Percentiles rank a stretch among this genome's conserved stretches.
These are phyloP conservation scores for Dacryopinax spathularia DNA, from an alignment of 768 basidiomycete species.

Conservation along the genomic window DNA sequence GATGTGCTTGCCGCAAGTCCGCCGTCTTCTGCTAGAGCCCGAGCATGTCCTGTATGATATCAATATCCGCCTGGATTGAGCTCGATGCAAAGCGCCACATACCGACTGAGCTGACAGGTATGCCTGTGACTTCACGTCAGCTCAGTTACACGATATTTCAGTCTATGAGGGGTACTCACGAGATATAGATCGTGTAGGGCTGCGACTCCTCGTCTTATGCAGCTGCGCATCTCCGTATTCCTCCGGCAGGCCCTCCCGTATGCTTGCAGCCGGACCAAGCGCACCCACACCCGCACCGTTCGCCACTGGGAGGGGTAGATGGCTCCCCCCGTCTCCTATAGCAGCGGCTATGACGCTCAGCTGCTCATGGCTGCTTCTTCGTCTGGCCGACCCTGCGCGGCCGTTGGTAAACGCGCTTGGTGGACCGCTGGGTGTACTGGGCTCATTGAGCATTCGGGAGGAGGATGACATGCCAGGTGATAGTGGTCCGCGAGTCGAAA, in stretches of 20 bases:
- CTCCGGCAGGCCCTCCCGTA: neutral
- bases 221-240: neutral
- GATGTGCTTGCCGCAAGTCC: constrained; percentile 1
- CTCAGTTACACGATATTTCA: neutral
- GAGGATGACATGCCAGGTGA: neutral
- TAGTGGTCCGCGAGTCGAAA: neutral
- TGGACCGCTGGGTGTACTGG: neutral
- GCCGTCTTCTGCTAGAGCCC: constrained; percentile 66
- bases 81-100: constrained; percentile 23
- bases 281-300: neutral
- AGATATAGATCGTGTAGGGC: neutral
- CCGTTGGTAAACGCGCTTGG: neutral
- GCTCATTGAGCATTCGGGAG: too few species aligned
- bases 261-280: neutral
- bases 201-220: neutral
- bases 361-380: neutral
- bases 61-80: neutral
- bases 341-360: neutral
- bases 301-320: neutral
- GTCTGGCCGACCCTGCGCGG: neutral
- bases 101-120: constrained; percentile 68
- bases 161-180: neutral
- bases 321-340: neutral
- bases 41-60: constrained; percentile 55
- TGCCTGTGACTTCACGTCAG: constrained; percentile 42